These are phyloP conservation scores for Hymenoscyphus scutula DNA, from an alignment of 2,329 filamentous ascomycete species.

Conservation along the genomic window DNA sequence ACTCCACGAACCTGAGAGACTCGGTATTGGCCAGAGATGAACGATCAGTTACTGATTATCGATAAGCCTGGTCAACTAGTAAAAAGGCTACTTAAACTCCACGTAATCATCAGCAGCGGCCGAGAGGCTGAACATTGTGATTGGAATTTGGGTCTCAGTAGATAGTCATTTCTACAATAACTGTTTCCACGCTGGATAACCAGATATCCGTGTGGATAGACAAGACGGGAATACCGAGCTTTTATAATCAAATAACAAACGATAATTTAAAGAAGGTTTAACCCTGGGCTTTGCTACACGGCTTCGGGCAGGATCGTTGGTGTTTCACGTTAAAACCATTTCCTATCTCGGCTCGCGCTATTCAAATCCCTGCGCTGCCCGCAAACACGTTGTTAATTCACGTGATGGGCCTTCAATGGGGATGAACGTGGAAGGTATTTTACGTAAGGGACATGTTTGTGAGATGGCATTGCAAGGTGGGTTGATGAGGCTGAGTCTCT, in stretches of 20 bases:
- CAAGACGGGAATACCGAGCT: background rate
- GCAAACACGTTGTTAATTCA: background rate
- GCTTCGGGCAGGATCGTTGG: background rate
- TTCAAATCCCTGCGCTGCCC: background rate
- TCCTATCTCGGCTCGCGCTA: background rate
- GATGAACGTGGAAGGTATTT: background rate
- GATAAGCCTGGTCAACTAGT: background rate
- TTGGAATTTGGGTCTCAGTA: background rate
- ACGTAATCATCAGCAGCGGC: background rate
- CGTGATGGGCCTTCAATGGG: background rate
- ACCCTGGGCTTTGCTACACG: background rate
- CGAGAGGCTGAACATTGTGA: background rate
- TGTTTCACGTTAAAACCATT: constrained; percentile 1
- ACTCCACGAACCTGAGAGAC: background rate
- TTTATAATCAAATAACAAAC: background rate
- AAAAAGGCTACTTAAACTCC: background rate
- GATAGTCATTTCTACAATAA: background rate
- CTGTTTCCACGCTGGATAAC: background rate
- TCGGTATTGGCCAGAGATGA: background rate
- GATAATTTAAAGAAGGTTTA: background rate
- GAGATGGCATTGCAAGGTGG: background rate
- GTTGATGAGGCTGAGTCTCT: background rate
- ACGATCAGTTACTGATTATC: background rate
- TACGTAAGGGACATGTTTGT: background rate
- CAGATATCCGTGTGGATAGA: background rate